Evolutionary conservation across 2,329 filamentous ascomycete genomes (phyloP).

Genomic region (Thelonectria blattea): DNA sequence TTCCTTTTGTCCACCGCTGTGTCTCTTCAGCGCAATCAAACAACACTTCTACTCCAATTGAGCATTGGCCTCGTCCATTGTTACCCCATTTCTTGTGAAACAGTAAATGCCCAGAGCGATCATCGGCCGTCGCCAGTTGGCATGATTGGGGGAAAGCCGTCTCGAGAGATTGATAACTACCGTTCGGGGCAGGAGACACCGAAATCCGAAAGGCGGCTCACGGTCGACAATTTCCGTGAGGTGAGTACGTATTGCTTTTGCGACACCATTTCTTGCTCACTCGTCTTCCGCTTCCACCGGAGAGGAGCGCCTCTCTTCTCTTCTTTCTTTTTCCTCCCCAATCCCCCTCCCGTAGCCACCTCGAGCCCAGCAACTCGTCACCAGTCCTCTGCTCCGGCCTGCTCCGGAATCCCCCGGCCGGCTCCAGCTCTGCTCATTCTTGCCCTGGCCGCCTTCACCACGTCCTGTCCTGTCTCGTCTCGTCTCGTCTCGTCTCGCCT

Average conservation of each 20-base stretch:
- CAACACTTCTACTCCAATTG: background rate
- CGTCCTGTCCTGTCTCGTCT: conserved; percentile 9
- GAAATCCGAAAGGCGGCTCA: background rate
- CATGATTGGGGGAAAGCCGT: conserved; percentile 4
- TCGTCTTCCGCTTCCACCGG: conserved; percentile 4
- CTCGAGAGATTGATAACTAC: conserved; percentile 2
- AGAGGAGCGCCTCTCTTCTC: background rate
- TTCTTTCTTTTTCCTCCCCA: conserved; percentile 17
- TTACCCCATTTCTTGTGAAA: conserved; percentile 3
- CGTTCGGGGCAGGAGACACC: conserved; percentile 5
- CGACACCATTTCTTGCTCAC: background rate
- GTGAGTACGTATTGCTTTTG: no score
- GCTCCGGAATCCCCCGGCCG: conserved; percentile 28
- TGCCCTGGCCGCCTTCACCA: conserved; percentile 20
- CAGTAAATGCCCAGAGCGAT: background rate
- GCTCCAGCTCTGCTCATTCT: conserved; percentile 1
- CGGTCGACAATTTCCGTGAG: background rate
- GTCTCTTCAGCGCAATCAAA: background rate
- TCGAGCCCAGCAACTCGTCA: conserved; percentile 5
- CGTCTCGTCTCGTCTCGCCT: no score
- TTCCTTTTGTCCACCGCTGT: conserved; percentile 33
- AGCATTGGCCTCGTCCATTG: background rate
- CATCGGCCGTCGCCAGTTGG: background rate
- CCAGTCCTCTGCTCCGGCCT: conserved; percentile 26
- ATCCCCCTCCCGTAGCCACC: background rate